Evolutionary conservation across 139 green algal genomes (phyloP).

Genomic region (Chlorella sorokiniana): DNA sequence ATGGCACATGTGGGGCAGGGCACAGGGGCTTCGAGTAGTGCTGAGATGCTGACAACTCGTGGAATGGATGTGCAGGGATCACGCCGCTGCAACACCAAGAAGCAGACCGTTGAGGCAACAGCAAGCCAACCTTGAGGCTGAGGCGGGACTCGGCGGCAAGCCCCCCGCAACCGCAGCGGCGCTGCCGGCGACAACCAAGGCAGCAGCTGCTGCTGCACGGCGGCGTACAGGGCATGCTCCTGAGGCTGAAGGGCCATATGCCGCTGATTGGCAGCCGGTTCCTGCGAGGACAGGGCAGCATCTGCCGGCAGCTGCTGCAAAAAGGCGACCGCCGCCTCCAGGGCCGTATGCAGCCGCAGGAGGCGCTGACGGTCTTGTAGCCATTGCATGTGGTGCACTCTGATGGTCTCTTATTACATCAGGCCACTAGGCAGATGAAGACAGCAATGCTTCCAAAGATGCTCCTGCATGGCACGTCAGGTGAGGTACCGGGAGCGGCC

Average conservation of each 20-base stretch:
- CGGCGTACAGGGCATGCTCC: conserved; percentile 1
- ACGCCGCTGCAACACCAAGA: background rate
- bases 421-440: too few species aligned
- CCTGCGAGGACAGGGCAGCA: too few species aligned
- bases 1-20: background rate
- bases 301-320: background rate
- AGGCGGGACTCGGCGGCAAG: background rate
- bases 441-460: too few species aligned
- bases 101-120: background rate
- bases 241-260: background rate
- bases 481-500: too few species aligned
- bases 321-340: conserved; percentile 2
- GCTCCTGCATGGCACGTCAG: too few species aligned
- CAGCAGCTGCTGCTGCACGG: conserved; percentile 20
- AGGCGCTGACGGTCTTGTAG: too few species aligned
- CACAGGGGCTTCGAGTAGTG: too few species aligned
- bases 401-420: too few species aligned
- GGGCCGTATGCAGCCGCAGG: too few species aligned
- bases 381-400: too few species aligned
- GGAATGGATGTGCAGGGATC: background rate
- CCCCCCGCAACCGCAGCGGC: background rate
- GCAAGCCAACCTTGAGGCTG: background rate
- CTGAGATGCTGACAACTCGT: background rate
- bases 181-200: background rate
- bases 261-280: background rate